Conservation (phyloP, 345 rosid genomes). For the Salix viminalis region DNA sequence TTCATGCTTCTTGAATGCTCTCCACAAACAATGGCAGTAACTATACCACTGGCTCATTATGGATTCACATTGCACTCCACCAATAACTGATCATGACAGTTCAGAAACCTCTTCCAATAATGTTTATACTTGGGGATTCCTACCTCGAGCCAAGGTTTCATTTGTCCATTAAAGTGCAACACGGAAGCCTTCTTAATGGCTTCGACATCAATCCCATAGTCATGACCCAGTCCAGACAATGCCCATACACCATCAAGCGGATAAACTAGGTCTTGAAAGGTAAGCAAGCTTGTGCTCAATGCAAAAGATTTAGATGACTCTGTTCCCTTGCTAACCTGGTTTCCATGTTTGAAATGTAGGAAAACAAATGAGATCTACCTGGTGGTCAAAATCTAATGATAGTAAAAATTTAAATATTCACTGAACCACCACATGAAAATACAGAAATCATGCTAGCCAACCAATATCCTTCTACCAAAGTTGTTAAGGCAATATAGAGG, state of each 20-base stretch:
- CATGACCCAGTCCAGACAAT: constrained; percentile 30
- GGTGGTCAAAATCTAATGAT: not conserved
- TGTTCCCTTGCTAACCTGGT: constrained; percentile 41
- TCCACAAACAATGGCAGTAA: constrained; percentile 5
- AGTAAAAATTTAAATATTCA: not conserved
- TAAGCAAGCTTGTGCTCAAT: constrained; percentile 22
- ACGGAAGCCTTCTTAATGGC: constrained; percentile 25
- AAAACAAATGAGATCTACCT: not conserved
- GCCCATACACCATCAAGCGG: constrained; percentile 22
- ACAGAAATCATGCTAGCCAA: not conserved
- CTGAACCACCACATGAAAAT: not conserved
- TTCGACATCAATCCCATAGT: constrained; percentile 16
- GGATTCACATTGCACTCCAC: constrained; percentile 40
- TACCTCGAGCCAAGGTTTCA: constrained; percentile 36
- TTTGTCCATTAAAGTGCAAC: constrained; percentile 31
- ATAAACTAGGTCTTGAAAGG: constrained; percentile 23
- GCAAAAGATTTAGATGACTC: constrained; percentile 43
- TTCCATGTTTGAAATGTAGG: constrained; percentile 8
- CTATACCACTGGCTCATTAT: constrained; percentile 22
- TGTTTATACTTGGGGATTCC: constrained; percentile 28
- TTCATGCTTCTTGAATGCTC: constrained; percentile 12
- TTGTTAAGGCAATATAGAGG: not conserved
- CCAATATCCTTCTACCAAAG: not conserved
- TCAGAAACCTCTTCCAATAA: constrained; percentile 27
- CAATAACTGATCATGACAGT: constrained; percentile 14